These are phyloP conservation scores for Trichoderma orchidacearum DNA, from an alignment of 495 filamentous ascomycete species.

Conservation along the genomic window DNA sequence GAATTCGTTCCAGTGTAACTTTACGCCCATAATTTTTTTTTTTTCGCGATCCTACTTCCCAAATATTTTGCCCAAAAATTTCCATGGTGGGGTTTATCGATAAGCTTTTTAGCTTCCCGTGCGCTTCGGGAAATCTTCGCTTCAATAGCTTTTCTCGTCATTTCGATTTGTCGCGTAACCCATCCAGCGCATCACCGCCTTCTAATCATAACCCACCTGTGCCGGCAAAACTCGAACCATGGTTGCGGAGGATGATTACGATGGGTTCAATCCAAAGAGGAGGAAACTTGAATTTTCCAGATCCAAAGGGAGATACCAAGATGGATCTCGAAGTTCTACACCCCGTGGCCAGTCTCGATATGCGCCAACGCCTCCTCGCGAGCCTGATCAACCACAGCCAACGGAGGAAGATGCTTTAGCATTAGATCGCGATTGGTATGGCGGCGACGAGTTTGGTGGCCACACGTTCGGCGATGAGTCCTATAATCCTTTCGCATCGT, in stretches of 20 bases:
- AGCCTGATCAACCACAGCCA: constrained; percentile 40
- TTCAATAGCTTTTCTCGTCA: constrained; percentile 5
- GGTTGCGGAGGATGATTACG: constrained; percentile 24
- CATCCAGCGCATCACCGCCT: not conserved
- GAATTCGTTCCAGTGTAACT: not conserved
- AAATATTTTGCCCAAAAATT: constrained; percentile 1
- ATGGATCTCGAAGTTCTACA: constrained; percentile 27
- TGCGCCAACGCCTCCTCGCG: constrained; percentile 33
- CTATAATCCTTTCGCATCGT: constrained; percentile 53
- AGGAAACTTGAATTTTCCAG: constrained; percentile 44
- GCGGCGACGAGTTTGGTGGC: constrained; percentile 53
- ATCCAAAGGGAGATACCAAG: constrained; percentile 17
- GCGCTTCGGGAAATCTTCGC: constrained; percentile 2
- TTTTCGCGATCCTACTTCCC: not conserved
- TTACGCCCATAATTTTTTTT: not conserved
- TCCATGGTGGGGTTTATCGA: constrained; percentile 11
- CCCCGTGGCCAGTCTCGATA: constrained; percentile 32
- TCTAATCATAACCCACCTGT: not conserved
- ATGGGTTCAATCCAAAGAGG: constrained; percentile 43
- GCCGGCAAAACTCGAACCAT: not conserved
- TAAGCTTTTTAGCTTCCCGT: constrained; percentile 4
- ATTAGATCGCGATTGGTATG: constrained; percentile 86
- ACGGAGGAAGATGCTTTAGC: constrained; percentile 38
- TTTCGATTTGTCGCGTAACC: not conserved
- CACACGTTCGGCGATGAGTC: constrained; percentile 40